Evolutionary conservation across 257 asterid genomes (phyloP).

Genomic region (Nicotiana undulata): DNA sequence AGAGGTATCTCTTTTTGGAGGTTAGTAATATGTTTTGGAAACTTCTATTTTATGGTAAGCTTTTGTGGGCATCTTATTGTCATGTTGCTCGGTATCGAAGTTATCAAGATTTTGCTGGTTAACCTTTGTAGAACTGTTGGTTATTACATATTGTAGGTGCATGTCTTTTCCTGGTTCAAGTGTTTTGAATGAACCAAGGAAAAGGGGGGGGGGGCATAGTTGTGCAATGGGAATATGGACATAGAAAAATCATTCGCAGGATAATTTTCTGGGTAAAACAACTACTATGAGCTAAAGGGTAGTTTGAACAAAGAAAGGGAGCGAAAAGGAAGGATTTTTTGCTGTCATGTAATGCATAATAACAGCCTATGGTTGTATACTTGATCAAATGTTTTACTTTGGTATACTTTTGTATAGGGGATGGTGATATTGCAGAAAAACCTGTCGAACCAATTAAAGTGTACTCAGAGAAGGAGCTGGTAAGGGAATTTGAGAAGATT

Average conservation of each 20-base stretch:
- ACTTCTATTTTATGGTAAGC: not conserved
- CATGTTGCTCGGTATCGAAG: not conserved
- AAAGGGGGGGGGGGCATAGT: not conserved
- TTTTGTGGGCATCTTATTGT: not conserved
- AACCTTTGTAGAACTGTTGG: not conserved
- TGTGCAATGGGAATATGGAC: not conserved
- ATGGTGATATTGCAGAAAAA: conserved; percentile 81
- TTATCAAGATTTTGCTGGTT: not conserved
- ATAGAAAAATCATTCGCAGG: not conserved
- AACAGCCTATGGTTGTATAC: not conserved
- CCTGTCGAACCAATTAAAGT: conserved; percentile 92
- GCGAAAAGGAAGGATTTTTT: not conserved
- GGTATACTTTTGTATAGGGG: conserved; percentile 43
- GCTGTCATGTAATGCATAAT: not conserved
- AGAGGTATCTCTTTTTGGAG: conserved; percentile 93
- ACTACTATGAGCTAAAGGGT: not conserved
- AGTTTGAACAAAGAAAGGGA: not conserved
- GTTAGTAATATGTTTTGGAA: conserved; percentile 33
- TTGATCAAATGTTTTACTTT: conserved; percentile 5
- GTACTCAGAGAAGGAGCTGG: conserved; percentile 90
- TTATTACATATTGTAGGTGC: not conserved
- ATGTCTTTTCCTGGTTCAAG: not conserved
- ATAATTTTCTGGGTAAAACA: not conserved
- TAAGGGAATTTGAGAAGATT: conserved; percentile 93
- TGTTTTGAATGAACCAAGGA: not conserved